A percentile compares a stretch with the other conserved stretches of the same genome.
These are phyloP conservation scores for Mesotaenium endlicherianum DNA, from an alignment of 139 green algal species.

Conservation along the genomic window DNA sequence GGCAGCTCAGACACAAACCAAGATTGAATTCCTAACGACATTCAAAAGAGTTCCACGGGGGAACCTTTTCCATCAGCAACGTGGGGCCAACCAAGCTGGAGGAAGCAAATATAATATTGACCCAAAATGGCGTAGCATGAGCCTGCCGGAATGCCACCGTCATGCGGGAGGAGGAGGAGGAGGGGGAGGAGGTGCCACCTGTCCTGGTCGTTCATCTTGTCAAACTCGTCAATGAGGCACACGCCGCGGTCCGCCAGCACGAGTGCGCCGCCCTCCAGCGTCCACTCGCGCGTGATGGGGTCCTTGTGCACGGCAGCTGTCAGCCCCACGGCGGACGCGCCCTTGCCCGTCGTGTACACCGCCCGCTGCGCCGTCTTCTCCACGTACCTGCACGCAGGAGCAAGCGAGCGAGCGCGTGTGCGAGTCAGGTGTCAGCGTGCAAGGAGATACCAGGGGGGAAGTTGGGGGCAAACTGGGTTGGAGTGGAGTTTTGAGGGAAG, in stretches of 20 bases:
- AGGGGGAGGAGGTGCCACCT: conserved; percentile 1
- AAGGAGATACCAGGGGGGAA: no score
- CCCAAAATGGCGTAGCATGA: no score
- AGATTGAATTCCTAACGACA: no score
- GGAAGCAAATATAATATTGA: no score
- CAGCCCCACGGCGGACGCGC: conserved; percentile 92
- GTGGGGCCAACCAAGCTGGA: no score
- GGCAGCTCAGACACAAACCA: no score
- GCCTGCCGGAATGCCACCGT: no score
- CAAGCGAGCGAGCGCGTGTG: neutral
- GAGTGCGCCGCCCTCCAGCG: conserved; percentile 94
- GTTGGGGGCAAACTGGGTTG: no score
- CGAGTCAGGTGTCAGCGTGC: neutral
- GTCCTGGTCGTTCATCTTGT: conserved; percentile 99
- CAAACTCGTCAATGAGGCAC: conserved; percentile 99
- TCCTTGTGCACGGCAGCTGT: conserved; percentile 95
- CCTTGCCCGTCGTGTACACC: conserved; percentile 98
- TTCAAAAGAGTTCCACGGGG: no score
- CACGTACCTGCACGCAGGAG: conserved; percentile 67
- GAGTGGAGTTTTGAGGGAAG: no score
- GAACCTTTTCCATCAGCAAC: no score
- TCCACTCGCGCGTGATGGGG: conserved; percentile 83
- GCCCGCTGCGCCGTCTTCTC: conserved; percentile 87
- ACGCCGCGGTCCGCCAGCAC: conserved; percentile 96
- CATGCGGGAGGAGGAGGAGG: no score